Percentiles rank a stretch among this genome's conserved stretches.
Evolutionary conservation across 306 rosid genomes (phyloP).

Genomic region (Vigna trinervia): DNA sequence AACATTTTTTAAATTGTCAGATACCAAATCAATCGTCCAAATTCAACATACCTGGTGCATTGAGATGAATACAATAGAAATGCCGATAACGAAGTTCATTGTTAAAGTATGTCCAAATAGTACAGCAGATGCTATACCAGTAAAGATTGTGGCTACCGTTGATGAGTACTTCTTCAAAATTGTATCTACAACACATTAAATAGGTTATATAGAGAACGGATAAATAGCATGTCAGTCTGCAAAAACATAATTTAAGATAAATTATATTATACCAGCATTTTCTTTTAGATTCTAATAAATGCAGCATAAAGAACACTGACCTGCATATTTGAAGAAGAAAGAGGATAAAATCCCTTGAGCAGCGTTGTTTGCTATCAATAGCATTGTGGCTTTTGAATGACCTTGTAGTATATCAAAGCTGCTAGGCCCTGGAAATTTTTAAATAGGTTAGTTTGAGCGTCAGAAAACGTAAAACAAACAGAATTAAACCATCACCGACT

Average conservation of each 20-base stretch:
- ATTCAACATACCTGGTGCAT: constrained; percentile 90
- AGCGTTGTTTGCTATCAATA: constrained; percentile 91
- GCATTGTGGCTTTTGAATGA: constrained; percentile 94
- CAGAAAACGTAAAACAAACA: constrained; percentile 24
- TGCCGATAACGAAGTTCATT: constrained; percentile 90
- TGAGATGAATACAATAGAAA: constrained; percentile 96
- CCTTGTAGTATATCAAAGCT: constrained; percentile 95
- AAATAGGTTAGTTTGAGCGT: constrained; percentile 42
- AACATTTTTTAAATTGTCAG: constrained; percentile 9
- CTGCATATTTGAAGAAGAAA: constrained; percentile 99
- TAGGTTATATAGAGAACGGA: constrained; percentile 20
- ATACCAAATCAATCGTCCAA: constrained; percentile 35
- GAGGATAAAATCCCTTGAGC: constrained; percentile 99
- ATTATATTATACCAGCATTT: constrained; percentile 3
- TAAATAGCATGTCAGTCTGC: constrained; percentile 20
- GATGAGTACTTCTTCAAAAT: constrained; percentile 98
- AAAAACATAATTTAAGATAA: constrained; percentile 12
- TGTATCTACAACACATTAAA: constrained; percentile 74
- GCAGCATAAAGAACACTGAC: constrained; percentile 45
- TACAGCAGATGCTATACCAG: constrained; percentile 95
- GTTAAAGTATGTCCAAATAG: constrained; percentile 94
- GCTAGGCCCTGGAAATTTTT: constrained; percentile 74
- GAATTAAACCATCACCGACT: constrained; percentile 20
- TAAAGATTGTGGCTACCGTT: constrained; percentile 96
- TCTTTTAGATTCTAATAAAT: constrained; percentile 5